Evolutionary conservation across 352 stramenopile genomes (phyloP), one percentile per base, ranked within the genome.

Genomic region (Globisporangium nunn): DNA sequence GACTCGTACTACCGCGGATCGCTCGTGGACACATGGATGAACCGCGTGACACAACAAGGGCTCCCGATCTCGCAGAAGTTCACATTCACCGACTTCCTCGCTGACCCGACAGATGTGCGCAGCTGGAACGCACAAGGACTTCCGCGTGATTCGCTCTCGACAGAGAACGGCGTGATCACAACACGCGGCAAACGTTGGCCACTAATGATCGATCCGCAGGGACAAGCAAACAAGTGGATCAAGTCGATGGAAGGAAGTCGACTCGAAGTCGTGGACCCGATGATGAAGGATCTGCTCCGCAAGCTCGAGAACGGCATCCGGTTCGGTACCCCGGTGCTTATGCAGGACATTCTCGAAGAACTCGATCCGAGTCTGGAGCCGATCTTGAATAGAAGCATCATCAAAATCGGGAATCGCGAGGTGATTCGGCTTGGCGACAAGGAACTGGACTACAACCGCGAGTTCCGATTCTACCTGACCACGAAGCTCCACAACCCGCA

Each of bases 181-280:
- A 98, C 91, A 3, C 75, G 89, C 39, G 88, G 92, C 12, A 94
- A 93, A 51, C 74, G 95, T 1, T 98, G 95, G 95, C 95, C 95
- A n/a, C 78, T 98, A 7, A 98, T 98, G 94, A 98, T 98, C 52
- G 95, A 98, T 49, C 95, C 95, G 17, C 91, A 98, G 62, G 91
- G 87, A 0, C 95, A 98, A 56, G 95, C 91, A 8, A 98, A 98
- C 64, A 97, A 97, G 58, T 98, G 95, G 95, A 97, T 98, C 61
- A 96, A 96, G 59, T 91, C 92, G 3, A 95, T 98, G 81, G 87
- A 98, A 62, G 89, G 87, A 4, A 72, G 52, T 6, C 73, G 74
- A 0, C 74, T 98, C 4, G 84, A 95, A 47, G 84, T 98, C 4
- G 87, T 98, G 6, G 94, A 98, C 45, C 88, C 97, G 12, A 98